phyloP scores from a whole-genome alignment of 2,329 filamentous ascomycete genomes.

The Trichoderma pleuroti region DNA sequence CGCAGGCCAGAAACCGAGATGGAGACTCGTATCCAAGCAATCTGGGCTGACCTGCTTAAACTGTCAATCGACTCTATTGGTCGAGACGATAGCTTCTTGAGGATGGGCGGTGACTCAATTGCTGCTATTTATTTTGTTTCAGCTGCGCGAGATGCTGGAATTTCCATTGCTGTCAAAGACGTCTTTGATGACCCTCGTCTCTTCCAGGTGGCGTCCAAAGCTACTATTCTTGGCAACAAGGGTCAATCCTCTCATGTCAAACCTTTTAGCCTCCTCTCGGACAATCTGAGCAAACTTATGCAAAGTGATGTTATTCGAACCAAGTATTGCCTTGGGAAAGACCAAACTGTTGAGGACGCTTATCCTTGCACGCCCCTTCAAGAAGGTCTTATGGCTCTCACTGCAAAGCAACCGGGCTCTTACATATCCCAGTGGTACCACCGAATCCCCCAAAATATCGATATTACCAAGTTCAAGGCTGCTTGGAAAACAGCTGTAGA shows the following conservation, averaged over 20 bases:
- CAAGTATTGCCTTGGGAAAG: neutral
- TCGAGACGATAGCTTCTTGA: conserved; percentile 22
- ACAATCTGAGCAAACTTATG: neutral
- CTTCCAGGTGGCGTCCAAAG: conserved; percentile 8
- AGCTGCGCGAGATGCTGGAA: conserved; percentile 11
- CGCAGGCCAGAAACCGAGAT: conserved; percentile 22
- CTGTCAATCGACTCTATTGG: conserved; percentile 18
- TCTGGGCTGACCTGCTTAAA: conserved; percentile 27
- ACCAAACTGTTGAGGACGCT: conserved; percentile 29
- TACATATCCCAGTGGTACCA: conserved; percentile 23
- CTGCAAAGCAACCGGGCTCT: conserved; percentile 23
- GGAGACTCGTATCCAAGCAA: conserved; percentile 31
- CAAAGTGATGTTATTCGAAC: neutral
- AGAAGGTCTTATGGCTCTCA: conserved; percentile 35
- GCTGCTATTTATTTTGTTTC: conserved; percentile 24
- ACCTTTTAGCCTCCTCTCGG: conserved; percentile 8
- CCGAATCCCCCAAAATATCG: conserved; percentile 9
- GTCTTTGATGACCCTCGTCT: conserved; percentile 17
- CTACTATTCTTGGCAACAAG: neutral
- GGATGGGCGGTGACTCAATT: conserved; percentile 25
- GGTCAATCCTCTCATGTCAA: neutral
- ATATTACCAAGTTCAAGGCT: conserved; percentile 20
- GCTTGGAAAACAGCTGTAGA: conserved; percentile 23
- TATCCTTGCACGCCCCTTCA: conserved; percentile 39
- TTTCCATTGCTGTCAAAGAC: conserved; percentile 17